Evolutionary conservation across 768 basidiomycete genomes (phyloP), one percentile per base, ranked within the genome.

Genomic region (Tremella mesenterica): DNA sequence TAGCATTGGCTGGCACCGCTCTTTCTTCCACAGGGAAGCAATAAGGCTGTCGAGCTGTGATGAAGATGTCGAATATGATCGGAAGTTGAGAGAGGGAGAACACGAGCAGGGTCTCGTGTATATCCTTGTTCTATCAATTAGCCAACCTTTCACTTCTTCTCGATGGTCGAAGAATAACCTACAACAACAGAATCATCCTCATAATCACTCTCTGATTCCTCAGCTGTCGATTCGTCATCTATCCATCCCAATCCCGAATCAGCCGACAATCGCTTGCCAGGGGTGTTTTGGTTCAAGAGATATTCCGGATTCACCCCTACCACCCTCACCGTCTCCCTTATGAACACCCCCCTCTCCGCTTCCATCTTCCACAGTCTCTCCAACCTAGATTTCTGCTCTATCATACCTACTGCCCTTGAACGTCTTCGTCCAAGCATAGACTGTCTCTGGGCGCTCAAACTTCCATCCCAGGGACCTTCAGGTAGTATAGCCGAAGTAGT

Each of bases 1-100:
- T 75, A 10, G 82, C 82, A 68, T 93, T 96, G 26, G 93, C 95
- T 14, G 95, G 92, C 29, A 90, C 82, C 2, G 85, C 75, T 72
- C 90, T 54, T 16, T 69, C 64, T 3, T 60, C 53, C 10, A 72
- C 44, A 1, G 75, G 84, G 46, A 81, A 80, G 44, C 86, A 77
- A 18, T 80, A 78, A 5, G 88, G 83, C 36, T 75, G 80, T 70
- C 83, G 86, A 63, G 84, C 82, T 21, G 80, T 81, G 69, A 97
- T 85, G 30, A 97, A 75, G 7, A 87, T 83, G 59, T 86, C 82
- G 59, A 93, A 83, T 30, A 92, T 84, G 54, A 80, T 77, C 1
- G 87, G 83, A 8, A 97, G 75, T 12, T 83, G 78, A 34, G 81
- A 77, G 2, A 88, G 86, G 14, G 89, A 85, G 75, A 92, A 97